Conservation (phyloP, 306 rosid genomes). For the Dryas alaskensis region DNA sequence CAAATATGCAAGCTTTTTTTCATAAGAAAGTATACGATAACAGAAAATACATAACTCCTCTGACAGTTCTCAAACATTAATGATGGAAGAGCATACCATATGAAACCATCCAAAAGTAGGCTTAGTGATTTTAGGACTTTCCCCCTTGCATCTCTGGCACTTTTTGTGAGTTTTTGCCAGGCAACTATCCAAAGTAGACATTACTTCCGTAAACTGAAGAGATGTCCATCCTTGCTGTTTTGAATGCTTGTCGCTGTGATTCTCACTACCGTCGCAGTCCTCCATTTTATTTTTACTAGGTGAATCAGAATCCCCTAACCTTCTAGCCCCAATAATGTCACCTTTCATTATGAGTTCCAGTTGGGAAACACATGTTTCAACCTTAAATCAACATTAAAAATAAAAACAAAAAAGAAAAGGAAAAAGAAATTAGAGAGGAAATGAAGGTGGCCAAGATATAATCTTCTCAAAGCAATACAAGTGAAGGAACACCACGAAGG, state of each 20-base stretch:
- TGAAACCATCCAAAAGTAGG: constrained; percentile 85
- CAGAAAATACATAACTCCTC: background rate
- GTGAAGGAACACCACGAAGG: background rate
- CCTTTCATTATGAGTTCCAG: constrained; percentile 70
- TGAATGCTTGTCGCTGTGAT: constrained; percentile 20
- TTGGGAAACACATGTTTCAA: constrained; percentile 47
- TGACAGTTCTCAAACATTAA: constrained; percentile 9
- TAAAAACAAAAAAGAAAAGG: constrained; percentile 1
- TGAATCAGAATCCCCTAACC: background rate
- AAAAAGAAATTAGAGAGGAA: background rate
- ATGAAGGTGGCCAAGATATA: constrained; percentile 3
- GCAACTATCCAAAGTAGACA: constrained; percentile 44
- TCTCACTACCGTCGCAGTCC: constrained; percentile 19
- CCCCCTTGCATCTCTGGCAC: constrained; percentile 47
- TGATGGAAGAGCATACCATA: constrained; percentile 47
- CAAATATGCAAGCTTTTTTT: background rate
- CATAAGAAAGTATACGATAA: background rate
- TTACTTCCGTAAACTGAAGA: constrained; percentile 69
- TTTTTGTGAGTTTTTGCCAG: background rate
- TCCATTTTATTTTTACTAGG: constrained; percentile 24
- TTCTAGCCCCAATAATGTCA: constrained; percentile 53
- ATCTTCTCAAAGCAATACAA: background rate
- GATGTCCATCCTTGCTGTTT: constrained; percentile 64
- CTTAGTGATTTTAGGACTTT: constrained; percentile 53
- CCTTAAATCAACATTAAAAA: constrained; percentile 39